Evolutionary conservation across 345 rosid genomes (phyloP).

Genomic region (Gossypium stocksii): DNA sequence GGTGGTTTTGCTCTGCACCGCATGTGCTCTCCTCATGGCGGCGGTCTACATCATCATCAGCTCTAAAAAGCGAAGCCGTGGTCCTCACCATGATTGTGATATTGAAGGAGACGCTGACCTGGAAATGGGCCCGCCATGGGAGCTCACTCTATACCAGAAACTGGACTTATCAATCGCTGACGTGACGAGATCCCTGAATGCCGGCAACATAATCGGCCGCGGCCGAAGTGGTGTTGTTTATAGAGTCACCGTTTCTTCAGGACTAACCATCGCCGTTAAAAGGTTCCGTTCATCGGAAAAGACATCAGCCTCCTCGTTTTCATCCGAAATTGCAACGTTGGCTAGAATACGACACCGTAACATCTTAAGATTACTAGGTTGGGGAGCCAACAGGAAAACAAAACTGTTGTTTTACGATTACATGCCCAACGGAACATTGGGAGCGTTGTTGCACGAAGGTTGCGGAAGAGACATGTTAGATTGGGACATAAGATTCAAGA

Average conservation of each 20-base stretch:
- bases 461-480: conserved; percentile 26
- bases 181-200: conserved; percentile 42
- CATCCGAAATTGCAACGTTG: conserved; percentile 70
- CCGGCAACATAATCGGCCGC: conserved; percentile 61
- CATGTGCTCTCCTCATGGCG: conserved; percentile 52
- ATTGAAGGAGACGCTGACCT: conserved; percentile 33
- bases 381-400: conserved; percentile 66
- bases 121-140: conserved; percentile 80
- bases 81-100: conserved; percentile 33
- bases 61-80: conserved; percentile 31
- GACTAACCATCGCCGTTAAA: conserved; percentile 63
- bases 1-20: conserved; percentile 56
- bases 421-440: conserved; percentile 63
- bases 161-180: conserved; percentile 72
- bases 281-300: conserved; percentile 49
- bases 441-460: conserved; percentile 54
- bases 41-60: conserved; percentile 64
- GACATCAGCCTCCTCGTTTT: conserved; percentile 54
- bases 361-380: conserved; percentile 72
- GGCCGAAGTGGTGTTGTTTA: conserved; percentile 86
- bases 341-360: conserved; percentile 85
- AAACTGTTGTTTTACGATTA: conserved; percentile 70
- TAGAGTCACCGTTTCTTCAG: conserved; percentile 47
- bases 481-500: conserved; percentile 71
- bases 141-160: conserved; percentile 73